phyloP scores from a whole-genome alignment of 31 red algal species.

The Odonthalia washingtoniensis region DNA sequence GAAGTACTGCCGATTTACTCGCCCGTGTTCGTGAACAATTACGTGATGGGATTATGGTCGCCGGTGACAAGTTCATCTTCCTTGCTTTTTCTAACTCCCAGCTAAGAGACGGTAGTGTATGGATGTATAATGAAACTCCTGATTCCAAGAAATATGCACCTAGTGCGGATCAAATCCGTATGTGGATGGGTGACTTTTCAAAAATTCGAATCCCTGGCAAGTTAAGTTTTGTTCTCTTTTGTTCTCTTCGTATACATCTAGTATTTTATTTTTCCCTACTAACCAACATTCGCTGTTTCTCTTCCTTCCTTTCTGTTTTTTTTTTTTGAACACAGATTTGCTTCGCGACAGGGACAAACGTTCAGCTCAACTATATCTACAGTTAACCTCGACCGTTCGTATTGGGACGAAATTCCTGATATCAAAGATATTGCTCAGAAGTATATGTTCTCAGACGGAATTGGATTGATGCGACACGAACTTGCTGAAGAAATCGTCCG shows the following conservation, averaged over 20 bases:
- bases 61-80: constrained; percentile 29
- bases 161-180: constrained; percentile 9
- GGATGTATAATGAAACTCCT: constrained; percentile 50
- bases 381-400: neutral
- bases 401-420: neutral
- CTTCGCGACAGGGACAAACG: constrained; percentile 28
- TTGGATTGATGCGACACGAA: constrained; percentile 2
- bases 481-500: neutral
- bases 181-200: constrained; percentile 51
- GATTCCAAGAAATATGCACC: neutral
- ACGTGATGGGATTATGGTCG: constrained; percentile 15
- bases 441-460: constrained; percentile 38
- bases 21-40: neutral
- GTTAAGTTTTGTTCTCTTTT: constrained; percentile 2
- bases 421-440: neutral
- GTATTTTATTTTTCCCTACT: neutral
- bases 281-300: neutral
- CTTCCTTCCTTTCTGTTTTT: neutral
- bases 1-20: neutral
- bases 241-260: neutral
- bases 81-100: constrained; percentile 48
- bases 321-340: neutral
- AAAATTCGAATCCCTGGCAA: constrained; percentile 37
- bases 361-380: constrained; percentile 40
- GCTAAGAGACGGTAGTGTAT: constrained; percentile 13